These are phyloP conservation scores for Coemansia sp. DNA, from an alignment of 192 early-diverging fungal species.

Conservation along the genomic window DNA sequence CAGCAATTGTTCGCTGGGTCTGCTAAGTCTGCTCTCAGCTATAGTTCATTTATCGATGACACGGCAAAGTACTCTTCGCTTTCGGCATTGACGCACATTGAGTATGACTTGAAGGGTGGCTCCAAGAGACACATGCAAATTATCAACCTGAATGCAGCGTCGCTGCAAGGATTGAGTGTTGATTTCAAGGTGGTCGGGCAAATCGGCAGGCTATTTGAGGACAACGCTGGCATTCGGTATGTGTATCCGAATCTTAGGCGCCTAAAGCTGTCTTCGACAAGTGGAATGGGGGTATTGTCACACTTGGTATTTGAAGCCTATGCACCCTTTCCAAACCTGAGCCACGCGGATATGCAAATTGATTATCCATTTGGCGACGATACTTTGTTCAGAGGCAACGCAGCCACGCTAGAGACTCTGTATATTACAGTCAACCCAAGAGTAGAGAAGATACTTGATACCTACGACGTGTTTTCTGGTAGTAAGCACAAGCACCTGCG, in stretches of 20 bases:
- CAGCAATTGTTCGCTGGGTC: neutral
- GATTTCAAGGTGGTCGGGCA: neutral
- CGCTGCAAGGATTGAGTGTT: neutral
- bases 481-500: neutral
- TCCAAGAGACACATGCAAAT: conserved; percentile 1
- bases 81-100: neutral
- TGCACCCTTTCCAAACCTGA: neutral
- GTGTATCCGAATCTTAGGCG: neutral
- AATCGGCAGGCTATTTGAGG: neutral
- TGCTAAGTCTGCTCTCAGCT: neutral
- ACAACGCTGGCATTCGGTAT: neutral
- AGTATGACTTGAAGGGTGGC: neutral
- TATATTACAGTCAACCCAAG: neutral
- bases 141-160: neutral
- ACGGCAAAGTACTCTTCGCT: neutral
- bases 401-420: neutral
- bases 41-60: neutral
- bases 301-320: neutral
- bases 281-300: neutral
- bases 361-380: neutral
- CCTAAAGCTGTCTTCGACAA: neutral
- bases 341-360: neutral
- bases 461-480: neutral
- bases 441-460: neutral
- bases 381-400: neutral